phyloP scores from a whole-genome alignment of 805 yeast species.

The Wickerhamiella nectarea region DNA sequence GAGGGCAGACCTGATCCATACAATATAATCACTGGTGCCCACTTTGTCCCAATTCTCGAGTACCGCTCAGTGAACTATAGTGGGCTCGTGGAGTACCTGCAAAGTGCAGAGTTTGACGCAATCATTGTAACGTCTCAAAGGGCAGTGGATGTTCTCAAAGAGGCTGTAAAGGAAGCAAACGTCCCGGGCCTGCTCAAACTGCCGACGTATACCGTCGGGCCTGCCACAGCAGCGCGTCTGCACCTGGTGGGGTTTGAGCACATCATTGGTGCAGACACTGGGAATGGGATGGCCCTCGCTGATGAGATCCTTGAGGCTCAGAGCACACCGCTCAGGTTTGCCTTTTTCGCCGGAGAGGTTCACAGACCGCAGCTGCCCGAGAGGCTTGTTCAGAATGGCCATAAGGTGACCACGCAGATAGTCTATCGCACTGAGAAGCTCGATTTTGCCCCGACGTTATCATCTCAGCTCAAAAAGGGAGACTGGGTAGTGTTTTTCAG shows the following conservation, averaged over 20 bases:
- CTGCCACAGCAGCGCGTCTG: constrained; percentile 60
- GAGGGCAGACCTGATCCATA: constrained; percentile 52
- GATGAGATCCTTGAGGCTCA: constrained; percentile 36
- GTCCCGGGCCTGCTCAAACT: constrained; percentile 17
- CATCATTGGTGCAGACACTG: constrained; percentile 63
- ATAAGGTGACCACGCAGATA: constrained; percentile 41
- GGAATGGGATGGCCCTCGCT: constrained; percentile 64
- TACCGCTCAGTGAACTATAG: constrained; percentile 44
- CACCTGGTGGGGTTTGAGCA: constrained; percentile 47
- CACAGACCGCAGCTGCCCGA: constrained; percentile 71
- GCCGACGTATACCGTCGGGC: constrained; percentile 79
- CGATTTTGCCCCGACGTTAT: constrained; percentile 32
- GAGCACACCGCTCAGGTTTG: constrained; percentile 18
- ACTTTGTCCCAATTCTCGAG: constrained; percentile 59
- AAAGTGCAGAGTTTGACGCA: constrained; percentile 33
- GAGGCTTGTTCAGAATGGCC: constrained; percentile 33
- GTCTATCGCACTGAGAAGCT: constrained; percentile 55
- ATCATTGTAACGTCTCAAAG: constrained; percentile 80
- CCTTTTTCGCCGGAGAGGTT: constrained; percentile 77
- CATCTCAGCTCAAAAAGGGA: constrained; percentile 13
- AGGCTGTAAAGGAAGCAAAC: constrained; percentile 20
- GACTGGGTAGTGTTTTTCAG: constrained; percentile 80
- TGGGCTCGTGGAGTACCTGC: constrained; percentile 34
- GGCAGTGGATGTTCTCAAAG: constrained; percentile 66
- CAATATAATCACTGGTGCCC: constrained; percentile 33